Percentiles rank a stretch among this genome's conserved stretches.
Conservation (phyloP, 2,329 filamentous ascomycete genomes). For the Penicillium sp. region DNA sequence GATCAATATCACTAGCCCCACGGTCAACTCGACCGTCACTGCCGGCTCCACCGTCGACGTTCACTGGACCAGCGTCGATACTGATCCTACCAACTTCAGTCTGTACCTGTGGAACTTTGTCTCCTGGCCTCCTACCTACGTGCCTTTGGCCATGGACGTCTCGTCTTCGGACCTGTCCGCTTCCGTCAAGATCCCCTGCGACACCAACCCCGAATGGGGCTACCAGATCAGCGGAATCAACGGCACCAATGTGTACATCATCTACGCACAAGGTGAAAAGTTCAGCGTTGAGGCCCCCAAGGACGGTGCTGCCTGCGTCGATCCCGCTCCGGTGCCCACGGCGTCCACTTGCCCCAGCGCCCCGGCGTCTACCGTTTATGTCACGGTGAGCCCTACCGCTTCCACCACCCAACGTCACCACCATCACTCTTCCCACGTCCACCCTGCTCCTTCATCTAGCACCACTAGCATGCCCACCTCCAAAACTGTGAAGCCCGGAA, state of each 20-base stretch:
- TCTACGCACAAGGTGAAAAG: constrained; percentile 39
- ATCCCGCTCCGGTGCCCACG: constrained; percentile 4
- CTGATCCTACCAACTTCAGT: constrained; percentile 37
- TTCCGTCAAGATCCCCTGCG: constrained; percentile 38
- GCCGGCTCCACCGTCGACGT: constrained; percentile 33
- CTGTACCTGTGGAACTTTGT: constrained; percentile 44
- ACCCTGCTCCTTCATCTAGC: constrained; percentile 11
- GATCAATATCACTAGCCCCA: constrained; percentile 25
- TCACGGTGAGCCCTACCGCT: constrained; percentile 19
- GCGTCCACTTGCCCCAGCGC: constrained; percentile 11
- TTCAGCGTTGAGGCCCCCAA: constrained; percentile 27
- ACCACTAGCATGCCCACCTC: constrained; percentile 8
- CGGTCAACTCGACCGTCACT: constrained; percentile 32
- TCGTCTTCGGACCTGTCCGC: constrained; percentile 26
- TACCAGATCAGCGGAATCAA: constrained; percentile 45
- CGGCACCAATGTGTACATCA: constrained; percentile 43
- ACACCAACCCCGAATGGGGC: constrained; percentile 31
- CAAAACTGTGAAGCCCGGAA: constrained; percentile 17
- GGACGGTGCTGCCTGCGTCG: constrained; percentile 19
- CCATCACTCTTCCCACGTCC: constrained; percentile 8
- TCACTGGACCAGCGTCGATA: constrained; percentile 38
- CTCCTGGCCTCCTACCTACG: constrained; percentile 41
- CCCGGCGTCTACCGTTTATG: constrained; percentile 16
- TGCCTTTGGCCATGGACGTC: constrained; percentile 32
- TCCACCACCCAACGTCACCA: constrained; percentile 11